Conservation (phyloP, 768 basidiomycete species). For the Mycena amicta region DNA sequence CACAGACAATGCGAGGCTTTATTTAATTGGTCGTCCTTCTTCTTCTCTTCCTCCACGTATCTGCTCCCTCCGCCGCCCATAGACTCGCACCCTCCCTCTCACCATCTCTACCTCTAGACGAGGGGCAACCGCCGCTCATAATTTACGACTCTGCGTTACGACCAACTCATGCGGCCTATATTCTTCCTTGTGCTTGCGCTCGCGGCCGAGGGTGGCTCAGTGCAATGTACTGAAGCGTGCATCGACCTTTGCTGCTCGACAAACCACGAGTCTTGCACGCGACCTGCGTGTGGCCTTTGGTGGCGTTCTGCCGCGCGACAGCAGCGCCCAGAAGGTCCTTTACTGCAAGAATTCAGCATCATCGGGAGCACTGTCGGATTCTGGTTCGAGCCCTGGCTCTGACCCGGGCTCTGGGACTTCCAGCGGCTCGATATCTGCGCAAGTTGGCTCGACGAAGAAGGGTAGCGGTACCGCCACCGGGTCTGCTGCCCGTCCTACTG, state of each 20-base stretch:
- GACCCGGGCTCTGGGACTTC: conserved; percentile 22
- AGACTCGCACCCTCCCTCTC: background rate
- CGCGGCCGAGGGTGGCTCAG: conserved; percentile 4
- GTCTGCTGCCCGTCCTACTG: conserved; percentile 21
- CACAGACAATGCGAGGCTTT: background rate
- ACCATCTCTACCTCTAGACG: background rate
- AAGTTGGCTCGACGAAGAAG: conserved; percentile 23
- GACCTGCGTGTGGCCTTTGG: conserved; percentile 72
- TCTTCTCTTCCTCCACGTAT: background rate
- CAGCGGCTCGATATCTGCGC: conserved; percentile 18
- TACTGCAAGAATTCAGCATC: conserved; percentile 45
- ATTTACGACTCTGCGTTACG: background rate
- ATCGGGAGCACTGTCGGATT: conserved; percentile 26
- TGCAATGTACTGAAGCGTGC: conserved; percentile 41
- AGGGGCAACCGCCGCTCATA: background rate
- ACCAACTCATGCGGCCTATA: background rate
- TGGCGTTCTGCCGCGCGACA: conserved; percentile 49
- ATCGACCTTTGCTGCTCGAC: conserved; percentile 57
- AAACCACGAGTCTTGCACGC: conserved; percentile 62
- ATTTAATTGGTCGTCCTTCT: background rate
- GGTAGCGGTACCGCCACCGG: conserved; percentile 20
- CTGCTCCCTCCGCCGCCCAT: background rate
- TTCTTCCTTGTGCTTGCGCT: conserved; percentile 1
- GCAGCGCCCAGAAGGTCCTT: conserved; percentile 33
- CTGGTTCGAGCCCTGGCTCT: conserved; percentile 21